A percentile compares a stretch with the other conserved stretches of the same genome.
Conservation (phyloP, 2,329 filamentous ascomycete species). For the Aureobasidium sp. region DNA sequence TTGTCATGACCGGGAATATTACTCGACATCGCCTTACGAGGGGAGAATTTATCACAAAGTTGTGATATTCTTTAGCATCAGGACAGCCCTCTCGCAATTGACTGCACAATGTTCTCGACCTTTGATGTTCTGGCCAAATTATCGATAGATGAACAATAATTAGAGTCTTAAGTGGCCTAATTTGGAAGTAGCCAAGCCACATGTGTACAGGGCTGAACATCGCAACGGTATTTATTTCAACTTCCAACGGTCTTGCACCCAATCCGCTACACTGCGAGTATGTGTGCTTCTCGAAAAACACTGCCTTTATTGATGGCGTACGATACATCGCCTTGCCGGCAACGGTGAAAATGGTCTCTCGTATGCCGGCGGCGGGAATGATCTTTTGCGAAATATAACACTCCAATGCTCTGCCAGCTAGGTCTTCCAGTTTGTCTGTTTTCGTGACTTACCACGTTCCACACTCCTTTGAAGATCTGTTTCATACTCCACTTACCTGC, state of each 20-base stretch:
- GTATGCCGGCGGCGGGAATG: background rate
- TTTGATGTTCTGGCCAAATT: background rate
- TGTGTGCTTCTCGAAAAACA: background rate
- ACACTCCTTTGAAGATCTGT: background rate
- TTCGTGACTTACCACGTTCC: background rate
- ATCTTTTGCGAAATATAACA: background rate
- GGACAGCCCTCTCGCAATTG: background rate
- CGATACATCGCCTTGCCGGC: background rate
- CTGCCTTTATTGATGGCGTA: background rate
- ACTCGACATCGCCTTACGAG: no score
- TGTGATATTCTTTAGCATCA: no score
- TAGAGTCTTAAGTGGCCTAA: background rate
- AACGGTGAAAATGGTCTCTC: constrained; percentile 6
- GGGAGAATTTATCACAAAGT: no score
- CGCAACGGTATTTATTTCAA: constrained; percentile 11
- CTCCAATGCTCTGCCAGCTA: background rate
- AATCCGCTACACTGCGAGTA: background rate
- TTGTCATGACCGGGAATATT: no score
- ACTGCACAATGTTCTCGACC: background rate
- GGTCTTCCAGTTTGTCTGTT: background rate
- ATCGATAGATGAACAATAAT: background rate
- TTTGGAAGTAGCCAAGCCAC: background rate
- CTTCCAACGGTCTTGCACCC: background rate
- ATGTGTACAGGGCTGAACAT: background rate
- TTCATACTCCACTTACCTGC: no score